Percentiles rank a stretch among this genome's conserved stretches.
These are phyloP conservation scores for Saccharomycopsis olivae DNA, from an alignment of 805 yeast species.

Conservation along the genomic window DNA sequence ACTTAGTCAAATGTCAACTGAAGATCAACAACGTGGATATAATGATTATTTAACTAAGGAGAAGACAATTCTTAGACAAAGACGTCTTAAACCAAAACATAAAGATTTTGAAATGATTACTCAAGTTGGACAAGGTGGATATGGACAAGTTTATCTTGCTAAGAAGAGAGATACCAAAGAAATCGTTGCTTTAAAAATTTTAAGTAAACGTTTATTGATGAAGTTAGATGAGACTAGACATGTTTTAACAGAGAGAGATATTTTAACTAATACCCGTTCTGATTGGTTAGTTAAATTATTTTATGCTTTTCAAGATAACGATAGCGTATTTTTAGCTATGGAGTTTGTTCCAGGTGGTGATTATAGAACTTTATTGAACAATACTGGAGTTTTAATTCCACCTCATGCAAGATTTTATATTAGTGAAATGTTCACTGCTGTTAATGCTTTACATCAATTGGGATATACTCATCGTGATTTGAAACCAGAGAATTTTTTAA, in stretches of 20 bases:
- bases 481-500: slow-evolving; percentile 88
- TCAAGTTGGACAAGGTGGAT: slow-evolving; percentile 99
- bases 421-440: slow-evolving; percentile 93
- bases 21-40: slow-evolving; percentile 43
- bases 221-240: slow-evolving; percentile 94
- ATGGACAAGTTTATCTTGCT: slow-evolving; percentile 97
- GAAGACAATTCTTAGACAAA: slow-evolving; percentile 70
- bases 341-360: slow-evolving; percentile 99
- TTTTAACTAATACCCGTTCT: slow-evolving; percentile 87
- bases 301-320: slow-evolving; percentile 91
- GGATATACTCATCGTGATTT: slow-evolving; percentile 96
- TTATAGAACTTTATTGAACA: slow-evolving; percentile 85
- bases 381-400: slow-evolving; percentile 86
- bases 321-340: slow-evolving; percentile 90
- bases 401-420: slow-evolving; percentile 93
- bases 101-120: slow-evolving; percentile 95
- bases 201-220: slow-evolving; percentile 75
- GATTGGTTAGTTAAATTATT: slow-evolving; percentile 92
- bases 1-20: slow-evolving; percentile 16
- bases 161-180: slow-evolving; percentile 89
- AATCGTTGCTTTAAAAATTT: slow-evolving; percentile 87
- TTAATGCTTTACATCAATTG: slow-evolving; percentile 84
- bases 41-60: slow-evolving; percentile 74
- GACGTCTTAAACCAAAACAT: slow-evolving; percentile 85
- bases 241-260: slow-evolving; percentile 92